These are phyloP conservation scores for Prunus persica DNA, from an alignment of 306 rosid genomes.

Conservation along the genomic window Prunus_persica_NCBIv2 NC_034015.1:883001-883500, in stretches of 20 bases:
- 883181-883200: slow-evolving; percentile 23
- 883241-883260: not conserved
- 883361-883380: slow-evolving; percentile 28
- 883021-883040: not conserved
- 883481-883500: not conserved
- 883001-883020: not conserved
- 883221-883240: slow-evolving; percentile 37
- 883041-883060: not conserved
- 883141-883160: no score
- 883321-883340: slow-evolving; percentile 22
- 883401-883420: slow-evolving; percentile 41
- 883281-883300: not conserved
- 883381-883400: slow-evolving; percentile 33
- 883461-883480: not conserved
- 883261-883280: not conserved
- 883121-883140: slow-evolving; percentile 39
- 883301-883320: not conserved
- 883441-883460: slow-evolving; percentile 23
- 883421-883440: slow-evolving; percentile 41
- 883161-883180: slow-evolving; percentile 14
- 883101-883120: slow-evolving; percentile 36
- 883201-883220: slow-evolving; percentile 34
- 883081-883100: slow-evolving; percentile 31
- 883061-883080: slow-evolving; percentile 26
- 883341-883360: slow-evolving; percentile 38